Evolutionary conservation across 2,329 filamentous ascomycete genomes (phyloP).

Genomic region (Hymenoscyphus repandus): DNA sequence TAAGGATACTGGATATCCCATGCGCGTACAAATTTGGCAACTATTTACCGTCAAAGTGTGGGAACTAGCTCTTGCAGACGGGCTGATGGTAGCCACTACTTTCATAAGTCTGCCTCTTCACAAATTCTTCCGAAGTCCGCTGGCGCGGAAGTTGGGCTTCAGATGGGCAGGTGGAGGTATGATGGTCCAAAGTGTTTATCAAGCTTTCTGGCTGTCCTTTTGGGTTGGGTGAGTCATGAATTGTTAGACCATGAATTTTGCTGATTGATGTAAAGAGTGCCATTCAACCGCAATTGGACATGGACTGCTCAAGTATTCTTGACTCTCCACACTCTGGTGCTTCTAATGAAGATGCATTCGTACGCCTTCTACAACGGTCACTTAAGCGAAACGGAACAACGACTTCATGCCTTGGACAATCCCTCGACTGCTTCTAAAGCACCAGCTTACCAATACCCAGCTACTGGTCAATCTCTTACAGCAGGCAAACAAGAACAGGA

Average conservation of each 20-base stretch:
- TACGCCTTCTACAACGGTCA: slow-evolving; percentile 99
- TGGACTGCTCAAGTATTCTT: slow-evolving; percentile 98
- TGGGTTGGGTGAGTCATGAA: slow-evolving; percentile 61
- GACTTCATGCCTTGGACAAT: slow-evolving; percentile 72
- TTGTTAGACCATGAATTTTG: too few species aligned
- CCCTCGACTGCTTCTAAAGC: slow-evolving; percentile 64
- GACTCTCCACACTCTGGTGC: slow-evolving; percentile 79
- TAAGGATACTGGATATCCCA: slow-evolving; percentile 84
- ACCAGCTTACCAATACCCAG: slow-evolving; percentile 73
- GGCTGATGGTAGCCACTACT: slow-evolving; percentile 77
- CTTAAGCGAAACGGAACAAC: slow-evolving; percentile 78
- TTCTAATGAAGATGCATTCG: slow-evolving; percentile 99
- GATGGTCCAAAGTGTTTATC: slow-evolving; percentile 75
- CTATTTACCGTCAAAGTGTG: slow-evolving; percentile 85
- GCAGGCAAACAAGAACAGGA: slow-evolving; percentile 25
- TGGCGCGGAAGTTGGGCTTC: slow-evolving; percentile 45
- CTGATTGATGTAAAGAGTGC: slow-evolving; percentile 45
- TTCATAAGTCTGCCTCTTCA: slow-evolving; percentile 70
- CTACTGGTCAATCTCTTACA: slow-evolving; percentile 20
- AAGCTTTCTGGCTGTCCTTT: slow-evolving; percentile 69
- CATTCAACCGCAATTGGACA: slow-evolving; percentile 83
- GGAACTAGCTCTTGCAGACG: slow-evolving; percentile 78
- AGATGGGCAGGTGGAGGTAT: slow-evolving; percentile 77
- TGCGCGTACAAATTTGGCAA: slow-evolving; percentile 82
- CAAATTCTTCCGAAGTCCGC: slow-evolving; percentile 52